A percentile compares a stretch with the other conserved stretches of the same genome.
Conservation (phyloP, 2,329 filamentous ascomycete genomes). For the Escovopsis sp. region DNA sequence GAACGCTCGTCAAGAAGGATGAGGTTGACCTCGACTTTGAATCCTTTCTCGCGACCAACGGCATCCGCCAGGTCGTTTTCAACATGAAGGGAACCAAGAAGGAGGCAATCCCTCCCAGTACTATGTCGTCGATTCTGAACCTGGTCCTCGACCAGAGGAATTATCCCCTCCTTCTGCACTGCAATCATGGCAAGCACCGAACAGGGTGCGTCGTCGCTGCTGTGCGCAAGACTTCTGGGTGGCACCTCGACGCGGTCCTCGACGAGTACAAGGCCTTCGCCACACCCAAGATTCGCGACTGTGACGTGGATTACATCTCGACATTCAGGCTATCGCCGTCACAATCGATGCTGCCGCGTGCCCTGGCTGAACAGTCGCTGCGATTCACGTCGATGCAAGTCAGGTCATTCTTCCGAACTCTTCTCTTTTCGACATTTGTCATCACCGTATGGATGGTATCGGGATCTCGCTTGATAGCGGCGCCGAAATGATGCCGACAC, state of each 20-base stretch:
- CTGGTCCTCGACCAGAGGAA: conserved; percentile 59
- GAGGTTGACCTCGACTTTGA: conserved; percentile 35
- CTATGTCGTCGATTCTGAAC: conserved; percentile 57
- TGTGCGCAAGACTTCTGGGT: conserved; percentile 58
- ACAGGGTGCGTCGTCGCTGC: conserved; percentile 81
- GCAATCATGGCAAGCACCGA: conserved; percentile 88
- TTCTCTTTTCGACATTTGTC: conserved; percentile 28
- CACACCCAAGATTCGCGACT: conserved; percentile 43
- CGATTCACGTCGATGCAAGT: conserved; percentile 14
- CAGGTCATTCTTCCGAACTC: conserved; percentile 26
- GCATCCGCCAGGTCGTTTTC: conserved; percentile 60
- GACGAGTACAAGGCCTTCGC: conserved; percentile 61
- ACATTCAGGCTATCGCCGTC: conserved; percentile 31
- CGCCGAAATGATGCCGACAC: conserved; percentile 2
- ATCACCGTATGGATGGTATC: conserved; percentile 29
- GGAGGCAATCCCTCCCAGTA: conserved; percentile 47
- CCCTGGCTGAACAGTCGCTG: neutral
- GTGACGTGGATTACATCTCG: conserved; percentile 43
- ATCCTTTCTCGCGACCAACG: conserved; percentile 48
- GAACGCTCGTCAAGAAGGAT: conserved; percentile 50
- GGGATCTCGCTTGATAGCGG: conserved; percentile 16
- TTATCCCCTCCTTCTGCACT: conserved; percentile 75
- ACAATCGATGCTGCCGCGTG: conserved; percentile 1
- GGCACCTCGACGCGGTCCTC: conserved; percentile 46
- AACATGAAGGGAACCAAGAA: conserved; percentile 85